Evolutionary conservation across 2,329 filamentous ascomycete species (phyloP).

Genomic region (Aspergillus brasiliensis): DNA sequence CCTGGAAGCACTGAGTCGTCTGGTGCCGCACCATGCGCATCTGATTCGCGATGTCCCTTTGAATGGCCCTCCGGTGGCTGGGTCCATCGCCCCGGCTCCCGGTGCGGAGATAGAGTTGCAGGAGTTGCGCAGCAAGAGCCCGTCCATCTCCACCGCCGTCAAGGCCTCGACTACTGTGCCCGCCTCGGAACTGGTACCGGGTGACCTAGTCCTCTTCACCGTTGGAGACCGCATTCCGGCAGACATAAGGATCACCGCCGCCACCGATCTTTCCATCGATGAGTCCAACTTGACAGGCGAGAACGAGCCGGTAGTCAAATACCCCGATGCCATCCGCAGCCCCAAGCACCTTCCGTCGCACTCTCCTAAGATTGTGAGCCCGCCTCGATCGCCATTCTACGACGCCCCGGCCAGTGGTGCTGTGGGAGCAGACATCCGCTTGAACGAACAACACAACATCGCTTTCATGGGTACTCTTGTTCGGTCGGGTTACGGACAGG

Average conservation of each 20-base stretch:
- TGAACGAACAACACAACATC: slow-evolving; percentile 82
- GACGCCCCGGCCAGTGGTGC: slow-evolving; percentile 60
- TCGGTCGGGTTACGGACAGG: slow-evolving; percentile 90
- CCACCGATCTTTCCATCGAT: slow-evolving; percentile 88
- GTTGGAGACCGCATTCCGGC: slow-evolving; percentile 96
- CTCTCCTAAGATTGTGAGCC: slow-evolving; percentile 35
- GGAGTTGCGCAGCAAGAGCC: slow-evolving; percentile 47
- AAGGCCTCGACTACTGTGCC: slow-evolving; percentile 83
- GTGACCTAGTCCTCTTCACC: slow-evolving; percentile 89
- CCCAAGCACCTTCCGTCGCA: slow-evolving; percentile 32
- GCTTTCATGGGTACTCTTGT: slow-evolving; percentile 98
- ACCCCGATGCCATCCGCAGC: slow-evolving; percentile 60
- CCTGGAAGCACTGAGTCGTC: slow-evolving; percentile 86
- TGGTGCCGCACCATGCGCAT: slow-evolving; percentile 94
- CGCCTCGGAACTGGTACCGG: slow-evolving; percentile 83
- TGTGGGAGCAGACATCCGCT: slow-evolving; percentile 65
- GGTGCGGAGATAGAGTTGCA: slow-evolving; percentile 54
- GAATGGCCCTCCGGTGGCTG: slow-evolving; percentile 24
- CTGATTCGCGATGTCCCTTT: slow-evolving; percentile 67
- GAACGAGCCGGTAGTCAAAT: slow-evolving; percentile 87
- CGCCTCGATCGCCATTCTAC: slow-evolving; percentile 59
- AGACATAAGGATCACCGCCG: slow-evolving; percentile 89
- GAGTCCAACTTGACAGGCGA: slow-evolving; percentile 96
- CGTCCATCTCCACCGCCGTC: slow-evolving; percentile 61
- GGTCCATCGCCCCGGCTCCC: slow-evolving; percentile 20